Base-by-base conservation (phyloP, 2,329 filamentous ascomycete genomes). In the Phyllosticta citribraziliensis region DNA sequence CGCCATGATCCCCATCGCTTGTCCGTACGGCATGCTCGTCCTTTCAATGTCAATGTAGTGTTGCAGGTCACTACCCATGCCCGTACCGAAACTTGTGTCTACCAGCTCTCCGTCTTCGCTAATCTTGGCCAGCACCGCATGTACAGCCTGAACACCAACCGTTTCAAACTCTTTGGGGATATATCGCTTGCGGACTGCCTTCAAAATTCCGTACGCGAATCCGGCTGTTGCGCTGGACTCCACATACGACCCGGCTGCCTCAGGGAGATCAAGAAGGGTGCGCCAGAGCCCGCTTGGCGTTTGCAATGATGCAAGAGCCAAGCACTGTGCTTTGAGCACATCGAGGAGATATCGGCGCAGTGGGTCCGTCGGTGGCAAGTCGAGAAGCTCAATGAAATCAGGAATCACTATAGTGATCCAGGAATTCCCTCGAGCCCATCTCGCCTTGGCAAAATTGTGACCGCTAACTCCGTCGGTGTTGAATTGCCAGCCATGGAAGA, bases 381-480 rank as follows among this genome's bases (percentile, higher is more conserved):
- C 81, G 50, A 92, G 75, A 57, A 93, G 71, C 70, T 92, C 89
- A 61, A 93, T 80, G 66, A 92, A 88, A 68, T 93, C 89, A 0
- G 88, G 88, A 58, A 92, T 88, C n/a, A 84, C 88, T 63, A 93
- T 92, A 0, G 88, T 92, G 55, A 93, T 70, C 89, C 89, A 93
- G 64, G 79, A 81, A 70, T 89, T 89, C 19, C 82, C 82, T n/a
- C 82, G 72, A 12, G 80, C 82, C 82, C 82, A 84, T 40, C 80
- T 72, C 9, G 81, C 82, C 57, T 75, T 67, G 2, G 81, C 82
- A 65, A 83, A 84, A 65, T 84, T 83, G 66, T 84, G 81, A 24
- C 72, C 67, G 0, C 84, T 87, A 9, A 62, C 19, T 12, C n/a
- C 35, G 53, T n/a, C 50, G 5, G 20, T 52, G 56, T 86, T 81